These are phyloP conservation scores for Suillus luteus DNA, from an alignment of 768 basidiomycete species.

Conservation along the genomic window DNA sequence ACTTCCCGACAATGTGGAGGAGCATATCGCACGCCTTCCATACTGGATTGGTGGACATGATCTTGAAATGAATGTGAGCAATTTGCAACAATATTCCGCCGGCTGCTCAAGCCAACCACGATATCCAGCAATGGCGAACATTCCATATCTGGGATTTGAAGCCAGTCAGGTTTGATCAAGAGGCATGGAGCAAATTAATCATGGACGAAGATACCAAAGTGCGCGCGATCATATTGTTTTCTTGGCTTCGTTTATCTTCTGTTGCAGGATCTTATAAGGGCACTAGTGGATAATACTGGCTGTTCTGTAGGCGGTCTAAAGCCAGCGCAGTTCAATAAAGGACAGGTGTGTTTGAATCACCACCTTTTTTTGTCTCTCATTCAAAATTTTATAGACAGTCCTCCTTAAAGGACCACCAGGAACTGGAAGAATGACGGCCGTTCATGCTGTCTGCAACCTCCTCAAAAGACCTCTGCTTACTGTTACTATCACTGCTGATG, in stretches of 20 bases:
- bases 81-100: background rate
- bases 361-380: background rate
- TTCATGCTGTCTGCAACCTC: slow-evolving; percentile 3
- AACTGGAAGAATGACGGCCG: slow-evolving; percentile 1
- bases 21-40: background rate
- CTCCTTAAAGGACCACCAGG: slow-evolving; percentile 5
- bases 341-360: background rate
- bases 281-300: slow-evolving; percentile 2
- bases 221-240: background rate
- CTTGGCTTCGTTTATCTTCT: background rate
- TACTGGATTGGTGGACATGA: slow-evolving; percentile 8
- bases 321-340: background rate
- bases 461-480: slow-evolving; percentile 4
- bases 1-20: background rate
- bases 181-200: background rate
- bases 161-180: background rate
- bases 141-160: slow-evolving; percentile 3
- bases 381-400: background rate
- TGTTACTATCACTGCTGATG: background rate
- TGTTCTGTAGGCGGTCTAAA: background rate
- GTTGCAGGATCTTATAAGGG: slow-evolving; percentile 1
- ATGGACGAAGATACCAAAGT: slow-evolving; percentile 4
- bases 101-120: background rate
- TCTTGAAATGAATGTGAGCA: background rate
- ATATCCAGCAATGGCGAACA: background rate